These are phyloP conservation scores for Sophora flavescens DNA, from an alignment of 306 rosid species.

Conservation along the genomic window DNA sequence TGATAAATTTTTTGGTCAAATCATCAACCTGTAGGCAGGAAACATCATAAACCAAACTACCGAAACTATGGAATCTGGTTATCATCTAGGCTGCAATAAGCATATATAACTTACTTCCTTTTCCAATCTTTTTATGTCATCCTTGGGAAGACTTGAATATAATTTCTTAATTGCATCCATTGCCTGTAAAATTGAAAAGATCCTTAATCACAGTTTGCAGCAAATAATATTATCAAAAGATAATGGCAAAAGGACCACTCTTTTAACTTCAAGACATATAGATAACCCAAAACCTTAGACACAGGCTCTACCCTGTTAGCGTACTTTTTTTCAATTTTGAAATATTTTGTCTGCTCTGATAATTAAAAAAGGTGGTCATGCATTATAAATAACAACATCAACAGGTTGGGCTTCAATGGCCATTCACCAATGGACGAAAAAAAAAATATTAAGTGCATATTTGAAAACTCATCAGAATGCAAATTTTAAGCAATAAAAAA, in stretches of 20 bases:
- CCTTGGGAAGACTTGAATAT: slow-evolving; percentile 77
- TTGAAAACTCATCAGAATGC: slow-evolving; percentile 16
- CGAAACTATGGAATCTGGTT: slow-evolving; percentile 21
- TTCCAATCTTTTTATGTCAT: slow-evolving; percentile 87
- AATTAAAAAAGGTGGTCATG: not conserved
- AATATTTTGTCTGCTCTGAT: slow-evolving; percentile 4
- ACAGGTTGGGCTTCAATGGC: not conserved
- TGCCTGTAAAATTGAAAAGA: slow-evolving; percentile 61
- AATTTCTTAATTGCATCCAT: slow-evolving; percentile 88
- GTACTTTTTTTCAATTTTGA: not conserved
- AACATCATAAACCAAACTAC: slow-evolving; percentile 40
- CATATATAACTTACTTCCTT: slow-evolving; percentile 73
- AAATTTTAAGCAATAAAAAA: slow-evolving; percentile 2
- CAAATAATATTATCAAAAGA: not conserved
- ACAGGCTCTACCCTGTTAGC: not conserved
- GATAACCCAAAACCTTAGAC: not conserved
- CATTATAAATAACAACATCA: not conserved
- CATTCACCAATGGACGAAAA: not conserved
- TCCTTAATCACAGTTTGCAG: slow-evolving; percentile 31
- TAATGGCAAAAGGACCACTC: slow-evolving; percentile 1
- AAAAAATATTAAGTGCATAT: not conserved
- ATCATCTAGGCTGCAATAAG: slow-evolving; percentile 3
- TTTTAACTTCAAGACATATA: slow-evolving; percentile 1
- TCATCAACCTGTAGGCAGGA: slow-evolving; percentile 74
- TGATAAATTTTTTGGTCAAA: slow-evolving; percentile 78